These are phyloP conservation scores for Nicotiana paniculata DNA, from an alignment of 257 asterid genomes.

Conservation along the genomic window DNA sequence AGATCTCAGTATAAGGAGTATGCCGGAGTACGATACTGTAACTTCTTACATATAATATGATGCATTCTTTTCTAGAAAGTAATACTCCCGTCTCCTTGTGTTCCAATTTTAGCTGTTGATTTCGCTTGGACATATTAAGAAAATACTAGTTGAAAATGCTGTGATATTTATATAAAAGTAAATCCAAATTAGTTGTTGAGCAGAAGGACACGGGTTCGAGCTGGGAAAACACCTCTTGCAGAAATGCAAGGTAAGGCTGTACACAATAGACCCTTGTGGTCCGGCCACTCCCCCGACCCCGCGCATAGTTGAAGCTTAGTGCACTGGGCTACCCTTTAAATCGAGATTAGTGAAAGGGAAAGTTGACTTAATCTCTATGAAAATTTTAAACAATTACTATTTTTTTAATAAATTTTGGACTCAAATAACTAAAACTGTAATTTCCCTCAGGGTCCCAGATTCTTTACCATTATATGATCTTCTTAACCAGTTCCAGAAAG, in stretches of 20 bases:
- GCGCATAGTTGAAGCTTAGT: no score
- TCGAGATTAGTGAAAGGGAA: not conserved
- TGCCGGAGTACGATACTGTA: constrained; percentile 39
- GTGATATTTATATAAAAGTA: not conserved
- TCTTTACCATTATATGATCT: constrained; percentile 47
- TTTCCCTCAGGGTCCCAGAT: constrained; percentile 36
- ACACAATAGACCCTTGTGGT: no score
- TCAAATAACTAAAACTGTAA: not conserved
- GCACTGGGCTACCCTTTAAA: no score
- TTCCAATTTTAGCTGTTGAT: not conserved
- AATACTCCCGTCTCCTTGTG: not conserved
- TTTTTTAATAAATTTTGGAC: not conserved
- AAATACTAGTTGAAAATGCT: not conserved
- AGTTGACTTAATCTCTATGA: not conserved
- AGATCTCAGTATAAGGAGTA: constrained; percentile 44
- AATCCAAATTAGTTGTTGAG: not conserved
- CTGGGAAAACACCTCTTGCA: no score
- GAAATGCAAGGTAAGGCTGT: no score
- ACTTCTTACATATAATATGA: not conserved
- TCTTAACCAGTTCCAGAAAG: constrained; percentile 48
- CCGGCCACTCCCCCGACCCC: no score
- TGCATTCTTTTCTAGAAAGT: not conserved
- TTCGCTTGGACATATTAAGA: not conserved
- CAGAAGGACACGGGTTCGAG: no score
- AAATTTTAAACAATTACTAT: not conserved